These are phyloP conservation scores for Aeminium ludgeri DNA, from an alignment of 495 filamentous ascomycete genomes.

Conservation along the genomic window DNA sequence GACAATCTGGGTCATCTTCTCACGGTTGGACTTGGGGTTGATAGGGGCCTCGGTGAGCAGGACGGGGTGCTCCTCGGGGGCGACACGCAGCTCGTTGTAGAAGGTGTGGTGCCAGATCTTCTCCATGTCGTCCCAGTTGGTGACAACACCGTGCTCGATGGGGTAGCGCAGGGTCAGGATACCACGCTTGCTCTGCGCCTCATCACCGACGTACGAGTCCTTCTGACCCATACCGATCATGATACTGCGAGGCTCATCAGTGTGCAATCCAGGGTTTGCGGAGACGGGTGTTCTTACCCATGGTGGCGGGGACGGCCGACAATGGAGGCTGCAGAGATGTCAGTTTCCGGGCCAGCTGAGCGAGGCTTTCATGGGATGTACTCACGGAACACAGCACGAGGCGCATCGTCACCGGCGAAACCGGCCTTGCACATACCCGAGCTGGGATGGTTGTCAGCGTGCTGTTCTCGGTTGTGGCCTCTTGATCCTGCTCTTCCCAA, in stretches of 20 bases:
- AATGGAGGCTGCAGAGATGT: constrained; percentile 61
- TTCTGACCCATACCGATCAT: constrained; percentile 99
- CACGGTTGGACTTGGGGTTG: constrained; percentile 99
- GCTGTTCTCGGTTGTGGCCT: background rate
- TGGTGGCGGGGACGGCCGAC: constrained; percentile 99
- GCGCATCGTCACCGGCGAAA: constrained; percentile 99
- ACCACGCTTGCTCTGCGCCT: constrained; percentile 99
- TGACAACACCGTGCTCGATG: constrained; percentile 99
- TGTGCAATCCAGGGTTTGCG: constrained; percentile 4
- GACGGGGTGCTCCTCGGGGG: constrained; percentile 98
- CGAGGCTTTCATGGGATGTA: constrained; percentile 22
- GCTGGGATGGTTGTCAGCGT: constrained; percentile 35
- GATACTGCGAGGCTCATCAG: constrained; percentile 53
- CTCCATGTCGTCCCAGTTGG: constrained; percentile 99
- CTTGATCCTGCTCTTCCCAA: background rate
- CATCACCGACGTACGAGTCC: constrained; percentile 99
- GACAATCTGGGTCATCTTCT: constrained; percentile 99
- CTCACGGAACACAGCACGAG: constrained; percentile 99
- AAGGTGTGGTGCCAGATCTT: constrained; percentile 99
- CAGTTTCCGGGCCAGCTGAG: constrained; percentile 10
- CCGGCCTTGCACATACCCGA: constrained; percentile 99
- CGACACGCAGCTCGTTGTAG: constrained; percentile 99
- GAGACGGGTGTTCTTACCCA: constrained; percentile 53
- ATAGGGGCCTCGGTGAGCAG: constrained; percentile 97
- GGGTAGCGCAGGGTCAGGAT: constrained; percentile 98